Base-by-base conservation (phyloP, 2,329 filamentous ascomycete species). In the Hypoxylon sp. region DNA sequence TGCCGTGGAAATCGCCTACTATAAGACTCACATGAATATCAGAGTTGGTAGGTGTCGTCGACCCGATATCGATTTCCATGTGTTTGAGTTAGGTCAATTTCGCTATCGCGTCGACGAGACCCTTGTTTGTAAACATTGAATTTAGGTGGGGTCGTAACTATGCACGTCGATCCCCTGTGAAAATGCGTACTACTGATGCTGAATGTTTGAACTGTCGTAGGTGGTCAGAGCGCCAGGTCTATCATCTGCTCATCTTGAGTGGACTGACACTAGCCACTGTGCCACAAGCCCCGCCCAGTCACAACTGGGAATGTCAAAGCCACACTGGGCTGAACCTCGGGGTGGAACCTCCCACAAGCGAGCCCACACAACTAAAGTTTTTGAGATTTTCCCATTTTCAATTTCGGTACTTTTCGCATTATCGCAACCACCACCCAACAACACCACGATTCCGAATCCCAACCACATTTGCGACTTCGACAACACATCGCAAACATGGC, bases 401-500 rank as follows among this genome's bases (percentile, higher is more conserved):
- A 55, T 52, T 59, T 53, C 50, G 61, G 61, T 31, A 61, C 35
- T 66, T 67, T 71, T 56, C 59, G 57, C 66, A 69, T 56, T 53
- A 69, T 70, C 65, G 61, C 68, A 72, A 76, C 70, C 69, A 75
- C 69, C 69, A 74, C 37, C 60, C 67, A 73, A 56, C 61, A 67
- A 37, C 64, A 65, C 37, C 58, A 68, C 65, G 29, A 68, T 65
- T 60, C 51, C 62, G 46, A 44, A 65, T 67, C 69, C 79, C 78
- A 68, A 72, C 67, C 70, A 72, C 73, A 78, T 77, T 83, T 82
- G 83, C 82, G 81, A 81, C 78, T 81, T 67, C 75, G 73, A 74
- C 78, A 77, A 77, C 70, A 73, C 72, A 78, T 77, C 85, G 86
- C 86, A 88, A 90, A 83, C 85, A 97, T 97, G 94, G 94, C 94